A percentile compares a stretch with the other conserved stretches of the same genome.
These are phyloP conservation scores for Pseudoneurospora amorphoporcata DNA, from an alignment of 495 filamentous ascomycete genomes.

Conservation along the genomic window DNA sequence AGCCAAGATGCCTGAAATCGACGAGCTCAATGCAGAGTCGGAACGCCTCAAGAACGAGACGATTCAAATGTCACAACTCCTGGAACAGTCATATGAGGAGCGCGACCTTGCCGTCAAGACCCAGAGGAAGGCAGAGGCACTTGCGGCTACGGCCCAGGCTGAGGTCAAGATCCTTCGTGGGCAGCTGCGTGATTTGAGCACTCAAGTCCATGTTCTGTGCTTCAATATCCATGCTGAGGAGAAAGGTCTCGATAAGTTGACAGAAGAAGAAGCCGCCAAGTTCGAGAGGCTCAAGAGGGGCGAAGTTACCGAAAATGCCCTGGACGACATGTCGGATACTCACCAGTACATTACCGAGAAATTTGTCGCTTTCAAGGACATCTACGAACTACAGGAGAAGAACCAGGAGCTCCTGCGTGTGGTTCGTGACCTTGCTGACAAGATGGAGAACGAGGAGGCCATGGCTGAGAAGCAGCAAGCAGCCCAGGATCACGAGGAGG, in stretches of 20 bases:
- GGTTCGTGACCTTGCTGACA: conserved; percentile 69
- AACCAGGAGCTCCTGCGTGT: conserved; percentile 74
- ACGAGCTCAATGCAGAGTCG: conserved; percentile 57
- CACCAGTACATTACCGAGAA: conserved; percentile 78
- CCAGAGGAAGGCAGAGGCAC: conserved; percentile 60
- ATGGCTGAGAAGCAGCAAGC: conserved; percentile 55
- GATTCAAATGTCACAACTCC: conserved; percentile 65
- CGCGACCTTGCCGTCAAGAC: conserved; percentile 47
- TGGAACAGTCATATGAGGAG: conserved; percentile 50
- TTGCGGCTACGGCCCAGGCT: conserved; percentile 56
- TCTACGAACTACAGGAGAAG: conserved; percentile 78
- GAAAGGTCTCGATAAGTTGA: conserved; percentile 64
- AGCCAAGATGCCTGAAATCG: conserved; percentile 55
- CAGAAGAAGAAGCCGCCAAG: conserved; percentile 49
- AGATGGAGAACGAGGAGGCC: conserved; percentile 87
- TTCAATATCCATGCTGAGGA: conserved; percentile 70
- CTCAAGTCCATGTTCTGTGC: conserved; percentile 79
- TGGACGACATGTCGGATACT: conserved; percentile 67
- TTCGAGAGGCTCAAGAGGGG: conserved; percentile 64
- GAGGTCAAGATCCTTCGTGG: conserved; percentile 75
- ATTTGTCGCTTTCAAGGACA: conserved; percentile 70
- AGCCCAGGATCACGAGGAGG: conserved; percentile 61
- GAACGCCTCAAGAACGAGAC: conserved; percentile 59
- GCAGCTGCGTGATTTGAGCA: conserved; percentile 81
- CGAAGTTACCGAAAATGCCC: conserved; percentile 47